Conservation (phyloP, 495 filamentous ascomycete species). For the Podospora australis region DNA sequence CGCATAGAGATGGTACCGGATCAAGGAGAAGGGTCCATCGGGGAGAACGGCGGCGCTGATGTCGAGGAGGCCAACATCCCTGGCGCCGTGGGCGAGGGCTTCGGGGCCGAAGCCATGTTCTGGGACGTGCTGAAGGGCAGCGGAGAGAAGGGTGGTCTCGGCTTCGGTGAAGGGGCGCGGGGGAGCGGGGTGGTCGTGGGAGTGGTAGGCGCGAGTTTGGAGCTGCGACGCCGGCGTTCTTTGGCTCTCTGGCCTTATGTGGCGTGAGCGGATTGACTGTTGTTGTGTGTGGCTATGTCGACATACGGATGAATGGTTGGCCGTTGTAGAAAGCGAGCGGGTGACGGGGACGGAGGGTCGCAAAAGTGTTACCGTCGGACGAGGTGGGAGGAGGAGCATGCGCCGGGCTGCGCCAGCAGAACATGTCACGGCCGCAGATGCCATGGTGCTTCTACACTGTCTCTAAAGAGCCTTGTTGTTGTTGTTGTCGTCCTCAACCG, state of each 20-base stretch:
- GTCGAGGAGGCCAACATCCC: conserved; percentile 78
- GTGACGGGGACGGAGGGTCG: neutral
- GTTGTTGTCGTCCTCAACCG: no score
- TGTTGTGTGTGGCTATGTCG: neutral
- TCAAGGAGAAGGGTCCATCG: conserved; percentile 63
- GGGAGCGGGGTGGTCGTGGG: conserved; percentile 8
- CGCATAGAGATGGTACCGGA: conserved; percentile 72
- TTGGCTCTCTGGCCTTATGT: neutral
- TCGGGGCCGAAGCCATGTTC: conserved; percentile 69
- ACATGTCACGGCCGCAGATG: neutral
- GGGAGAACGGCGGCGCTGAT: conserved; percentile 78
- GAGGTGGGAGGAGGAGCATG: conserved; percentile 5
- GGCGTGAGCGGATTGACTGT: neutral
- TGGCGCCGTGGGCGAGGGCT: conserved; percentile 68
- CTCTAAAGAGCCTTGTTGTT: no score
- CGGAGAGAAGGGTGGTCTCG: conserved; percentile 72
- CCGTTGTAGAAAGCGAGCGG: no score
- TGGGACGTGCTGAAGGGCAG: conserved; percentile 74
- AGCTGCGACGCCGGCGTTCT: neutral
- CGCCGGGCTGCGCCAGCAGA: conserved; percentile 9
- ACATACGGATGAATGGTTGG: no score
- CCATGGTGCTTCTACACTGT: no score
- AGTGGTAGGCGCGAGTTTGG: conserved; percentile 12
- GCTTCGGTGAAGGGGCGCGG: conserved; percentile 54
- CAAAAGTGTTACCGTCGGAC: neutral